Evolutionary conservation across 2,329 filamentous ascomycete species (phyloP).

Genomic region (Fusarium annulatum): DNA sequence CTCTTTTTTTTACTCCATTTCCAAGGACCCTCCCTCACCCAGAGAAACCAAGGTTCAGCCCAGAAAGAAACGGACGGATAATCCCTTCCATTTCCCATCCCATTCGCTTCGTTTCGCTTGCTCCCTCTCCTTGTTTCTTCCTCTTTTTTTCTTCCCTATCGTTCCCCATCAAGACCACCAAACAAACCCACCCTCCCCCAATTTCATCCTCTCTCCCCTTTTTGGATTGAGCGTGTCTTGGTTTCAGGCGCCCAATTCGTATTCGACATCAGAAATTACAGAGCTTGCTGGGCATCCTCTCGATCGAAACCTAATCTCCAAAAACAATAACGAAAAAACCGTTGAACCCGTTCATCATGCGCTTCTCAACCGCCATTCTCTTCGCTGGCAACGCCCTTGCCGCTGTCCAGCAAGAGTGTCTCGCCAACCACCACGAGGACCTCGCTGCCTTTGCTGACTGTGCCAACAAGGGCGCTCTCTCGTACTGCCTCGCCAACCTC

Average conservation of each 20-base stretch:
- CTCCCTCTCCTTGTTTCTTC: constrained; percentile 29
- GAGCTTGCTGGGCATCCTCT: constrained; percentile 42
- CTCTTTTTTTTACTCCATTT: constrained; percentile 1
- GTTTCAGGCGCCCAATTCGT: constrained; percentile 18
- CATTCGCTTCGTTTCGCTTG: constrained; percentile 32
- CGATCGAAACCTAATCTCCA: constrained; percentile 10
- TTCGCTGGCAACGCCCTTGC: constrained; percentile 50
- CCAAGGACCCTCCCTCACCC: not conserved
- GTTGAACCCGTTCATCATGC: constrained; percentile 39
- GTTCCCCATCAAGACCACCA: constrained; percentile 18
- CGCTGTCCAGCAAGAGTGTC: constrained; percentile 52
- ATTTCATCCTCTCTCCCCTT: constrained; percentile 10
- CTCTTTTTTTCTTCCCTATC: constrained; percentile 7
- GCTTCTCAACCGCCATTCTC: constrained; percentile 49
- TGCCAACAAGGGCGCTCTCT: constrained; percentile 56
- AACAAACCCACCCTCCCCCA: constrained; percentile 1
- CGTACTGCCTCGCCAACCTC: constrained; percentile 55
- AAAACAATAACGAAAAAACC: not conserved
- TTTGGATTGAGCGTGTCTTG: constrained; percentile 36
- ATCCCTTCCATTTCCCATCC: constrained; percentile 36
- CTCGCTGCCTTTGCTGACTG: constrained; percentile 57
- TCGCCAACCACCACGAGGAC: constrained; percentile 52
- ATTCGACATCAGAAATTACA: constrained; percentile 24
- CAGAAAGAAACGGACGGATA: constrained; percentile 32
- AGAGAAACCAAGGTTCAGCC: constrained; percentile 26